Evolutionary conservation across 148 eudicot species (phyloP).

Genomic region (Dysphania ambrosioides): DNA sequence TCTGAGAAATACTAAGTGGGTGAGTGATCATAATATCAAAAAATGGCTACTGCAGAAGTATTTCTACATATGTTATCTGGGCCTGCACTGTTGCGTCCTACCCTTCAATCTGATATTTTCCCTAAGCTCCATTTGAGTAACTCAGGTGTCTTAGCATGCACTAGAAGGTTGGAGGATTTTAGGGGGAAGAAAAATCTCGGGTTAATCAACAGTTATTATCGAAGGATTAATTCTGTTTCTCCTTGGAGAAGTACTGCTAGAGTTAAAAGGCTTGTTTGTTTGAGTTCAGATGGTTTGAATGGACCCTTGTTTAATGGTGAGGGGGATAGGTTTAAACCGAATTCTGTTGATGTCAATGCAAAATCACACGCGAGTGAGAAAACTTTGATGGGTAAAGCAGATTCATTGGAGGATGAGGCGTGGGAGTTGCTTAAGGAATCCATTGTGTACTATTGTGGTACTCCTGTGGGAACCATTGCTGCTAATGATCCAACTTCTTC

Average conservation of each 20-base stretch:
- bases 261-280: slow-evolving; percentile 18
- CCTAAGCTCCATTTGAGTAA: slow-evolving; percentile 2
- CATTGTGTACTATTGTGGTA: slow-evolving; percentile 63
- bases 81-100: slow-evolving; percentile 15
- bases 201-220: background rate
- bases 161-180: slow-evolving; percentile 15
- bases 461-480: slow-evolving; percentile 83
- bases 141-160: slow-evolving; percentile 4
- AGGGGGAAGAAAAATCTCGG: slow-evolving; percentile 14
- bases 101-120: slow-evolving; percentile 8
- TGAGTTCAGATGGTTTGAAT: slow-evolving; percentile 25
- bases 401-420: slow-evolving; percentile 76
- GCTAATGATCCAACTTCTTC: slow-evolving; percentile 75
- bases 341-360: slow-evolving; percentile 28
- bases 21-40: slow-evolving; percentile 1
- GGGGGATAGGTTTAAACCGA: slow-evolving; percentile 13
- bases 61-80: slow-evolving; percentile 16
- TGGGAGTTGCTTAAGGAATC: slow-evolving; percentile 67
- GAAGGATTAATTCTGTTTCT: slow-evolving; percentile 20
- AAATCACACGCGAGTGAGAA: slow-evolving; percentile 22
- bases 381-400: slow-evolving; percentile 22
- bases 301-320: slow-evolving; percentile 18
- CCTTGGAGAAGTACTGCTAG: slow-evolving; percentile 4
- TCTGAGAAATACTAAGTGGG: background rate
- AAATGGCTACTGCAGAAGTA: slow-evolving; percentile 28